Conservation (phyloP, 768 basidiomycete genomes). For the Solioccasus polychromus region DNA sequence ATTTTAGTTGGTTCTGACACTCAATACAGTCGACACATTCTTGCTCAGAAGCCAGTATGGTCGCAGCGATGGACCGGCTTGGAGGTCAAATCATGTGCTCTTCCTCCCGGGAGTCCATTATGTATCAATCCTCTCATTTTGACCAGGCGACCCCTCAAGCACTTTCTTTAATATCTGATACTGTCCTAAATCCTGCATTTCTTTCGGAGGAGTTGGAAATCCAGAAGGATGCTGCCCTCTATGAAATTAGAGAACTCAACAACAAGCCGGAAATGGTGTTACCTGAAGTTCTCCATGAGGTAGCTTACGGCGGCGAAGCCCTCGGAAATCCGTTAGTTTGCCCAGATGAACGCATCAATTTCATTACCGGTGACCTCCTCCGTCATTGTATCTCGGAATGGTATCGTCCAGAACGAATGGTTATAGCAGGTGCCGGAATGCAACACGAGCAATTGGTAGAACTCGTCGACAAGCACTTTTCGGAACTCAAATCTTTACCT, state of each 20-base stretch:
- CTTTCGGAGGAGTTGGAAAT: conserved; percentile 73
- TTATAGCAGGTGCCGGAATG: conserved; percentile 93
- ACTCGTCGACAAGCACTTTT: conserved; percentile 80
- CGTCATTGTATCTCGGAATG: conserved; percentile 67
- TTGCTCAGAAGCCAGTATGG: conserved; percentile 76
- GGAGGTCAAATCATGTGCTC: conserved; percentile 93
- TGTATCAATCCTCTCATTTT: conserved; percentile 98
- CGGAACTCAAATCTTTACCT: conserved; percentile 49
- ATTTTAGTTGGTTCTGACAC: conserved; percentile 2
- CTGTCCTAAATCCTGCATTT: conserved; percentile 77
- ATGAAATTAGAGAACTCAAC: conserved; percentile 85
- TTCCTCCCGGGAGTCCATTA: conserved; percentile 89
- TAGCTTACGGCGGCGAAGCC: conserved; percentile 74
- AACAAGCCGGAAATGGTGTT: conserved; percentile 91
- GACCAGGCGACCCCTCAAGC: conserved; percentile 78
- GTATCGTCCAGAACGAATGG: conserved; percentile 94
- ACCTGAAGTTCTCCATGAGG: conserved; percentile 83
- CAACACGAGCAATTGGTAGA: conserved; percentile 86
- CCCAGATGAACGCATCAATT: conserved; percentile 75
- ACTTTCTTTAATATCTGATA: conserved; percentile 87
- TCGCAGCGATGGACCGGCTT: conserved; percentile 71
- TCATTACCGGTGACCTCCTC: conserved; percentile 61
- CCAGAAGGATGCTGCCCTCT: conserved; percentile 83
- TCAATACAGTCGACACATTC: conserved; percentile 63
- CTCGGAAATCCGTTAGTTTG: conserved; percentile 92